Base-by-base conservation (phyloP, 345 rosid genomes). In the Geranium rotundifolium region DNA sequence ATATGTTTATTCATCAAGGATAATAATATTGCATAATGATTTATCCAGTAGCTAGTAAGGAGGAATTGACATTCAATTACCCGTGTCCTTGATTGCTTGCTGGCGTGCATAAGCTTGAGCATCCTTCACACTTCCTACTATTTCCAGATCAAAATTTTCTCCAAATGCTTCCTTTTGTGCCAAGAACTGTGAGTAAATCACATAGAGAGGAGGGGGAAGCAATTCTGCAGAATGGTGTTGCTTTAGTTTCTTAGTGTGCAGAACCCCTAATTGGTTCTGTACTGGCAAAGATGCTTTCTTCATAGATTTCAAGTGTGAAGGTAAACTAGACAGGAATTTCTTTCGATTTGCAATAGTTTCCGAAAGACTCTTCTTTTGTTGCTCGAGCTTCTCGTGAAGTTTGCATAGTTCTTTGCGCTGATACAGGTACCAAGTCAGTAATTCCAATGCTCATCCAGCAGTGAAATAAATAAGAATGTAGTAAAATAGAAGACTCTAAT, bases 281-380 rank as follows among this genome's bases (percentile, higher is more conserved):
- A 93, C 89, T 5, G 99, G 99, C 73, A 88, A 68, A 0, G 91
- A 88, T 12, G 89, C 97, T 76, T 90, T 93, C 96, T 90, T 90
- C 29, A 93, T 80, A 41, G 97, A 79, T 69, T 93, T 90, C 55
- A 93, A 88, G 64, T 83, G 96, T 18, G 90, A 76, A 2, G 97
- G 97, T 52, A 90, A 86, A 72, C 87, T 88, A 0, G 86, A 84
- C 58, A 90, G 69, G 79, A 84, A 90, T 83, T 93, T 93, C 73
- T 76, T 90, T 57, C 96, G 73, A 69, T 86, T 88, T 14, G 92
- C 90, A 69, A 86, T 82, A 2, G 76, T 79, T 80, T 88, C 96
- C 74, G 77, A 12, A 64, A 93, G 77, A 61, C 82, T 63, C 70
- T 83, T 88, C 83, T 84, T 90, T 9, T 68, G 81, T 29, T 82